Percentiles rank a stretch among this genome's conserved stretches.
Evolutionary conservation across 805 yeast species (phyloP).

Genomic region (Grigorovia jiainica): DNA sequence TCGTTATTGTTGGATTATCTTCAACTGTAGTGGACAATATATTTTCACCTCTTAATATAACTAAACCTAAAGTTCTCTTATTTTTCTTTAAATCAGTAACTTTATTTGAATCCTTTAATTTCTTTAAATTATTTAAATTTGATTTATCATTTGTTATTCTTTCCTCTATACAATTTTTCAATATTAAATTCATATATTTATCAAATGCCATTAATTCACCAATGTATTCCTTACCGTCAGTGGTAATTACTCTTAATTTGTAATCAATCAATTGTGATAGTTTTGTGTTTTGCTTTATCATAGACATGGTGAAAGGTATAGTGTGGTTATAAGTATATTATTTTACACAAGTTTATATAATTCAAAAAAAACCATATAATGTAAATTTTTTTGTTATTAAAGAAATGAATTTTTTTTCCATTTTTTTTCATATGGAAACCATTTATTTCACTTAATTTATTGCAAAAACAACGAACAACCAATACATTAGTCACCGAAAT

Average conservation of each 20-base stretch:
- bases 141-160: slow-evolving; percentile 49
- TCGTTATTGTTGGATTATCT: slow-evolving; percentile 46
- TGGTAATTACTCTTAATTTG: slow-evolving; percentile 60
- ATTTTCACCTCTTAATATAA: slow-evolving; percentile 81
- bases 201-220: slow-evolving; percentile 87
- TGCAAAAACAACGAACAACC: not conserved
- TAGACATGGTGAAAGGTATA: slow-evolving; percentile 10
- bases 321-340: too few relatives aligned
- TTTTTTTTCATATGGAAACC: too few relatives aligned
- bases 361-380: not conserved
- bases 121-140: too few relatives aligned
- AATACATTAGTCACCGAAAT: slow-evolving; percentile 6
- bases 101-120: too few relatives aligned
- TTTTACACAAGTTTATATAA: not conserved
- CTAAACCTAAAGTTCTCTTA: slow-evolving; percentile 68
- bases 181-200: slow-evolving; percentile 76
- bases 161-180: slow-evolving; percentile 77
- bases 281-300: slow-evolving; percentile 20
- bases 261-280: slow-evolving; percentile 58
- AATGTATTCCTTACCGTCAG: slow-evolving; percentile 68
- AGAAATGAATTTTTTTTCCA: not conserved
- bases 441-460: too few relatives aligned
- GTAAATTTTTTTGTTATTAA: not conserved
- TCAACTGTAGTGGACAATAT: slow-evolving; percentile 55
- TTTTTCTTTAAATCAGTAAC: slow-evolving; percentile 51